Percentiles rank a stretch among this genome's conserved stretches.
phyloP scores from a whole-genome alignment of 768 basidiomycete genomes.

The Suillus lakei region DNA sequence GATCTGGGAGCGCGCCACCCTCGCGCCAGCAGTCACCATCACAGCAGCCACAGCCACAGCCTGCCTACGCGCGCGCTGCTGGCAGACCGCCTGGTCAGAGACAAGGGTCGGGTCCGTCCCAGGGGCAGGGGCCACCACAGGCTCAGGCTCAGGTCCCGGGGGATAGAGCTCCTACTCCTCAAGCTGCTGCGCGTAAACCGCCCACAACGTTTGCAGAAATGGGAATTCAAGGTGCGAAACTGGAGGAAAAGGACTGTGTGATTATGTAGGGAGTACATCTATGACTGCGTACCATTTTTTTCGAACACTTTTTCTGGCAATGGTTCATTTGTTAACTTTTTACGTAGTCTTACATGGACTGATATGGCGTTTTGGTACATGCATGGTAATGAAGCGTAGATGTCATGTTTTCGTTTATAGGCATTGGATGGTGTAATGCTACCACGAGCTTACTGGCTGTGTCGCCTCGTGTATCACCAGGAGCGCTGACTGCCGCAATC shows the following conservation, averaged over 20 bases:
- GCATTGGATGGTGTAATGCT: neutral
- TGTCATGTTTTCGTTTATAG: neutral
- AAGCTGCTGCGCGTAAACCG: constrained; percentile 33
- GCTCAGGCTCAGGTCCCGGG: constrained; percentile 10
- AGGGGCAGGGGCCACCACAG: constrained; percentile 20
- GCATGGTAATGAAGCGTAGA: neutral
- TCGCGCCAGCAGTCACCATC: constrained; percentile 24
- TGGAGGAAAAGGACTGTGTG: constrained; percentile 82
- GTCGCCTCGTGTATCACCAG: neutral
- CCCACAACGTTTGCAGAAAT: constrained; percentile 92
- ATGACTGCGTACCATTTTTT: neutral
- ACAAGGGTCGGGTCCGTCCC: constrained; percentile 14
- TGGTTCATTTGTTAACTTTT: neutral
- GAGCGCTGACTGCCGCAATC: neutral
- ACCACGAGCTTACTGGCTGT: neutral
- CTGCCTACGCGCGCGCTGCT: constrained; percentile 28
- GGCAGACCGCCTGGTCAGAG: constrained; percentile 40
- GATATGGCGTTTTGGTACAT: neutral
- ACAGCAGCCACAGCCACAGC: neutral
- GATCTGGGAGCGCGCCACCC: constrained; percentile 23
- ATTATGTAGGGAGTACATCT: constrained; percentile 63
- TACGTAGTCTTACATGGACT: neutral
- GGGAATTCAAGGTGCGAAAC: constrained; percentile 82
- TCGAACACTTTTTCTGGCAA: neutral
- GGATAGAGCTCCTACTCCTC: constrained; percentile 11